Conservation (phyloP, 371 early-diverging fungal genomes). For the Entomophthora muscae region DNA sequence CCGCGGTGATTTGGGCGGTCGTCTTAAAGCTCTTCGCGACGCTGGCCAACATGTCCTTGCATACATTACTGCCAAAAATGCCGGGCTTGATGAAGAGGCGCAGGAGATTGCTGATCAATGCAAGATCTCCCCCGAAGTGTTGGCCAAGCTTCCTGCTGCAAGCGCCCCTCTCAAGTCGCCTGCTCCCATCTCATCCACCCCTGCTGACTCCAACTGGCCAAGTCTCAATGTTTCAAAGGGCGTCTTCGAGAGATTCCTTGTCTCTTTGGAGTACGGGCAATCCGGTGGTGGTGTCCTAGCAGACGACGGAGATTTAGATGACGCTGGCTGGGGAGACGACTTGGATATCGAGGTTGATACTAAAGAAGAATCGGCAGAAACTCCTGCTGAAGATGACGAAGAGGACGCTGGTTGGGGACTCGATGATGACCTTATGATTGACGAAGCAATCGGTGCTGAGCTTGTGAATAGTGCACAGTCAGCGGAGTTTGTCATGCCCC, state of each 20-base stretch:
- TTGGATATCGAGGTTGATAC: neutral
- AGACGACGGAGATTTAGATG: conserved; percentile 6
- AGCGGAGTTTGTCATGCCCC: conserved; percentile 45
- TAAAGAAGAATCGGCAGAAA: neutral
- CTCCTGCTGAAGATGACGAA: conserved; percentile 18
- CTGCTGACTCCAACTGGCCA: neutral
- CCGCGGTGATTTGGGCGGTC: conserved; percentile 75
- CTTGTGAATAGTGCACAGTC: conserved; percentile 37
- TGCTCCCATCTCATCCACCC: conserved; percentile 30
- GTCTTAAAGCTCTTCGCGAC: conserved; percentile 56
- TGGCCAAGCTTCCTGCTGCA: conserved; percentile 31
- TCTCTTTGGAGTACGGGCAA: neutral
- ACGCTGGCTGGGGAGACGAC: neutral
- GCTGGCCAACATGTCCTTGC: conserved; percentile 78
- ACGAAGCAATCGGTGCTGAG: conserved; percentile 35
- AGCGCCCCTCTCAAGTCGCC: conserved; percentile 17
- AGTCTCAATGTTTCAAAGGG: neutral
- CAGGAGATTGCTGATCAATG: conserved; percentile 52
- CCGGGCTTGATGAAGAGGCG: conserved; percentile 70
- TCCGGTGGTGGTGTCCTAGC: neutral
- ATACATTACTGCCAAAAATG: conserved; percentile 74
- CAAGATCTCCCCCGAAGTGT: conserved; percentile 38
- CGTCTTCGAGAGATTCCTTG: neutral
- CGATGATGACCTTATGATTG: conserved; percentile 41
- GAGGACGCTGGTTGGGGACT: conserved; percentile 31